Base-by-base conservation (phyloP, 257 asterid genomes). In the Solanum ahanhuiri region DNA sequence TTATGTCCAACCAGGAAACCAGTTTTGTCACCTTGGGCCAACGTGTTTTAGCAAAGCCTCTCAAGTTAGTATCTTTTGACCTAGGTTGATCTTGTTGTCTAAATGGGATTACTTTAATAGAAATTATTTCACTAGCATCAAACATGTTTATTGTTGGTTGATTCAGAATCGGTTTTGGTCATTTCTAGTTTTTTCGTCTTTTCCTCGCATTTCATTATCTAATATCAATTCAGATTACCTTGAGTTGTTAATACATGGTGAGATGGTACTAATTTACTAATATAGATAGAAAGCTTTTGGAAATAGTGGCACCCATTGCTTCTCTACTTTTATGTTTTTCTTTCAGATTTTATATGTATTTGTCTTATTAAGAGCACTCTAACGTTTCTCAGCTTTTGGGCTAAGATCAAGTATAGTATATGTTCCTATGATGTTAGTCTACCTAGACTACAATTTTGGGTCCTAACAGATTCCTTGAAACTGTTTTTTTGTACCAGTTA, bases 1-100 rank as follows among this genome's bases (percentile, higher is more conserved):
- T 96, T 90, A 96, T 96, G 99, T 96, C 99, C 88, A 96, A 96
- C 90, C 99, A 96, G 88, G 99, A 96, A 93, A 95, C 99, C 82
- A 96, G 99, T 92, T 96, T 96, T 84, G 99, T 96, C 86, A 96
- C 99, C 87, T 89, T 96, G 94, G 99, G 98, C 83, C 99, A 96
- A 89, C 98, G 99, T 45, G 98, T 96, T 87, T 88, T 96, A 91
- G 99, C 99, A 9, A 91, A 92, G 86, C 99, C 99, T 90, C 98
- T 96, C 45, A 96, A 96, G 99, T 96, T 89, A 88, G 98, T 91
- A 48, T 41, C 79, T 85, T 34, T 79, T 23, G 9, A 64, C 85
- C 81, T 87, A 64, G 54, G 48, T 76, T 71, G 9, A 25, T 72
- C 83, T 45, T 72, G 43, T 85, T 81, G 14, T 83, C 48, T 83